phyloP scores from a whole-genome alignment of 441 rosid genomes.

The Aleurites moluccanus region DNA sequence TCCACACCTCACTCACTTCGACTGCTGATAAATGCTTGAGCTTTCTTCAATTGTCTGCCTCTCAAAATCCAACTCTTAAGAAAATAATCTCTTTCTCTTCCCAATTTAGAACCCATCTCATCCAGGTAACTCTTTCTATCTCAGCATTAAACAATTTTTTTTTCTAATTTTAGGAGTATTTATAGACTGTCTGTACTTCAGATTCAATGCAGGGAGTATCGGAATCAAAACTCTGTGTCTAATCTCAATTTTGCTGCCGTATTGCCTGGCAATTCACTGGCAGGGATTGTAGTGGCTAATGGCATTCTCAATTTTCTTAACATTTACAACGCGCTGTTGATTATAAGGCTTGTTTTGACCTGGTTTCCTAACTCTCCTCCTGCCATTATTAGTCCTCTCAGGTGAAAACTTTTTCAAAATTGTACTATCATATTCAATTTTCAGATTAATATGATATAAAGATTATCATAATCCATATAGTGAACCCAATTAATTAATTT shows the following conservation, averaged over 20 bases:
- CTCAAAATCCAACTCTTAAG: slow-evolving; percentile 48
- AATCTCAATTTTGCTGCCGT: slow-evolving; percentile 74
- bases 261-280: slow-evolving; percentile 83
- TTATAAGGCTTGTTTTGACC: slow-evolving; percentile 82
- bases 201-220: slow-evolving; percentile 45
- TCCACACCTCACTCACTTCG: slow-evolving; percentile 44
- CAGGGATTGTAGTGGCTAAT: slow-evolving; percentile 80
- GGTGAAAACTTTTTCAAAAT: slow-evolving; percentile 34
- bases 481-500: no score
- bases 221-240: slow-evolving; percentile 37
- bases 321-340: slow-evolving; percentile 73
- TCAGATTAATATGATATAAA: neutral
- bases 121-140: slow-evolving; percentile 41
- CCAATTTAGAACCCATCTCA: slow-evolving; percentile 43
- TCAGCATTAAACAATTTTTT: neutral
- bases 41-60: slow-evolving; percentile 40
- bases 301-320: slow-evolving; percentile 75
- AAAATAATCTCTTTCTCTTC: slow-evolving; percentile 45
- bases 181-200: slow-evolving; percentile 20
- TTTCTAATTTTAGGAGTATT: neutral
- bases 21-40: slow-evolving; percentile 39
- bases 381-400: slow-evolving; percentile 86
- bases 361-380: slow-evolving; percentile 97
- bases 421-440: neutral
- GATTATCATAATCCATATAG: no score